Conservation (phyloP, 176 grass and related monocot species). For the Coix lacrymajobi region DNA sequence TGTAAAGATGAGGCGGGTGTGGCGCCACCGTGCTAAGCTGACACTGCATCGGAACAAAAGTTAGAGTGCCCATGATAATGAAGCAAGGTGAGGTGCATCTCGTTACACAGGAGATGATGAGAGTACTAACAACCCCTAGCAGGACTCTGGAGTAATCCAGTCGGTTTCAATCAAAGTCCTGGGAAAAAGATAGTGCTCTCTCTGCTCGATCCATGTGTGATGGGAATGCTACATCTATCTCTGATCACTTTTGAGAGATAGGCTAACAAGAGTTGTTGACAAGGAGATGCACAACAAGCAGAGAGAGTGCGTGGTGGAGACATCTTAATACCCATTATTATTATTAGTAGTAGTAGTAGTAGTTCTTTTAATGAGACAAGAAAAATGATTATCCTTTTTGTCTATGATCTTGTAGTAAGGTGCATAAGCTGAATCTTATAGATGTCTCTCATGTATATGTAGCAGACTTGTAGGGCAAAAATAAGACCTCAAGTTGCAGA, state of each 20-base stretch:
- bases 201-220: slow-evolving; percentile 25
- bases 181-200: not conserved
- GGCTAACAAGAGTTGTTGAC: slow-evolving; percentile 30
- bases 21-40: slow-evolving; percentile 3
- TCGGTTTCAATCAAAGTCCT: slow-evolving; percentile 26
- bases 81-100: slow-evolving; percentile 33
- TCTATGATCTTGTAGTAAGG: not conserved
- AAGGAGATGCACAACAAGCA: slow-evolving; percentile 1
- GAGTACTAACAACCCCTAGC: not conserved
- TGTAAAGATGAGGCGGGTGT: not conserved
- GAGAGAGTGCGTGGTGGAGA: slow-evolving; percentile 6
- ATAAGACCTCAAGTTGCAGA: not conserved
- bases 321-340: not conserved
- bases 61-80: slow-evolving; percentile 17
- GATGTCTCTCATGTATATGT: not conserved
- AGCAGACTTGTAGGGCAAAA: not conserved
- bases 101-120: slow-evolving; percentile 6
- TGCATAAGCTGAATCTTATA: not conserved
- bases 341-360: no score
- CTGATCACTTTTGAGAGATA: slow-evolving; percentile 8
- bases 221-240: slow-evolving; percentile 26
- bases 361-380: not conserved
- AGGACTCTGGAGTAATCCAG: slow-evolving; percentile 22
- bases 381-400: not conserved
- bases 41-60: slow-evolving; percentile 21